Evolutionary conservation across 2,329 filamentous ascomycete genomes (phyloP), one percentile per base, ranked within the genome.

Genomic region (Gnomoniopsis sp.): DNA sequence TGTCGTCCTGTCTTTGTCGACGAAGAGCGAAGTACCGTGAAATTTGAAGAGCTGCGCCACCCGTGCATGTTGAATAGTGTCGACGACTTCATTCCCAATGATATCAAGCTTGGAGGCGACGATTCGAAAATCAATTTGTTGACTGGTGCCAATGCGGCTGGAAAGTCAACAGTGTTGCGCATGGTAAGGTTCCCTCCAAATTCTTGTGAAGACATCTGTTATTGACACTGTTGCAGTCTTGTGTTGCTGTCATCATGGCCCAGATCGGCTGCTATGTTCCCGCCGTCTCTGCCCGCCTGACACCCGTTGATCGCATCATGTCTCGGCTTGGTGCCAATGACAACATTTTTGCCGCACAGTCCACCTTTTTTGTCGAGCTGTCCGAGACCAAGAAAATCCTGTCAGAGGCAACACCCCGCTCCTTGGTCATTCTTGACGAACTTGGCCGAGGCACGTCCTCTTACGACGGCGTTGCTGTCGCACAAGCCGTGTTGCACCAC

Each of bases 351-450:
- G 95, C 93, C 1, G 91, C 93, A 0, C 95, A 99, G 73, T 96
- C 91, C 15, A 99, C 95, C 2, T 99, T 99, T 79, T 98, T 99
- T 69, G 93, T 99, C 30, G 95, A 99, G 74, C 79, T 99, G 2
- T 93, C 92, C 0, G 95, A 99, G 72, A 99, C 95, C 0, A 96
- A 98, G 78, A 98, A 98, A 80, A 99, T 99, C 53, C 81, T 99
- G 1, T 87, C 91, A 0, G 95, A 98, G 75, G 95, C 95, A 0
- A 97, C 93, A 0, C 89, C 93, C 0, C 90, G 93, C 12, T 97
- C 92, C 0, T 85, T 99, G 1, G 95, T 99, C 57, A 99, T 99
- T 66, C 85, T 99, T 1, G 95, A 99, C 72, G 95, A 99, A 71
- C 86, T 99, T 0, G 95, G 95, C 50, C 90, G 95, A 63, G 95